phyloP scores from a whole-genome alignment of 257 asterid species.

The Solanum habrochaites region DNA sequence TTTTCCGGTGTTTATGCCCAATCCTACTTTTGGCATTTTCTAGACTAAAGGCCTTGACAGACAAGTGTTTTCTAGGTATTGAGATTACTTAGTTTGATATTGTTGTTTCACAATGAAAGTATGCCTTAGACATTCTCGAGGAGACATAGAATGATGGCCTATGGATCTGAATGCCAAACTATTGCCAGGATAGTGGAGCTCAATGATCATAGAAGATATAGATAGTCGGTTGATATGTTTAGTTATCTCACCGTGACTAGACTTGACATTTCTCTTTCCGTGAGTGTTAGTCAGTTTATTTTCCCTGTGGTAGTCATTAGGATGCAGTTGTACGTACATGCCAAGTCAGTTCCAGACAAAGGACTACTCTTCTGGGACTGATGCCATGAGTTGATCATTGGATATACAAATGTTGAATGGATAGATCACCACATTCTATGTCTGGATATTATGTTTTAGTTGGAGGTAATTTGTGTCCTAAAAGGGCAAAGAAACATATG shows the following conservation, averaged over 20 bases:
- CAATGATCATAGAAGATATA: background rate
- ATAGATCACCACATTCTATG: background rate
- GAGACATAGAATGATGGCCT: background rate
- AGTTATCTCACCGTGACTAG: background rate
- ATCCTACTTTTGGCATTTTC: background rate
- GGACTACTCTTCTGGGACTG: background rate
- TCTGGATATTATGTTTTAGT: background rate
- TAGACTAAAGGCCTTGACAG: background rate
- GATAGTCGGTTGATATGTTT: background rate
- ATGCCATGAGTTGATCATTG: background rate
- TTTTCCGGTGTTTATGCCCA: too few species aligned
- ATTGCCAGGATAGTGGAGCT: background rate
- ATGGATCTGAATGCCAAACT: background rate
- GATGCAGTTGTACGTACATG: background rate
- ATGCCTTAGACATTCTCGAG: background rate
- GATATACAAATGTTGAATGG: background rate
- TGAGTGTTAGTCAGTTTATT: background rate
- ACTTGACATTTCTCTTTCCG: background rate
- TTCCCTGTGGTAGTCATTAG: background rate
- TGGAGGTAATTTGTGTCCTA: background rate
- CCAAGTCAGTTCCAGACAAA: background rate
- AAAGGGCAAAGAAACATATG: background rate
- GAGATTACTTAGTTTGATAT: background rate
- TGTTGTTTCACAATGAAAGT: background rate
- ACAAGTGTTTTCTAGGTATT: background rate